Evolutionary conservation across 805 yeast species (phyloP).

Genomic region (Candida caryicola): DNA sequence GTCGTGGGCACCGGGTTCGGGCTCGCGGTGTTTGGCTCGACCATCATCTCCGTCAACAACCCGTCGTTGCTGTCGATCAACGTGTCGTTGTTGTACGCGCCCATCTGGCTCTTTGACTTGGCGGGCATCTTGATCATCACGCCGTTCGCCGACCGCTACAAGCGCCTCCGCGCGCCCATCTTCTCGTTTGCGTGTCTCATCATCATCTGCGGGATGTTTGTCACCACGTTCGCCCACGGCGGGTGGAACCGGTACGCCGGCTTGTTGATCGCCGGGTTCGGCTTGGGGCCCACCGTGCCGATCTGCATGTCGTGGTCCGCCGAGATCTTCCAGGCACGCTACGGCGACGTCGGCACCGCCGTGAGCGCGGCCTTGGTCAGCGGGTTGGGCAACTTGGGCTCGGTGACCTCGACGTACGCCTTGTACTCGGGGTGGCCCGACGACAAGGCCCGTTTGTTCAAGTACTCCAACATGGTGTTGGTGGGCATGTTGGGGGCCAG

Average conservation of each 20-base stretch:
- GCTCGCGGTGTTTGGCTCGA: slow-evolving; percentile 78
- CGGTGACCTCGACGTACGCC: slow-evolving; percentile 83
- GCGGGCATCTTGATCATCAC: slow-evolving; percentile 72
- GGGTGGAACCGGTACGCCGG: slow-evolving; percentile 82
- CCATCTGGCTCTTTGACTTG: slow-evolving; percentile 85
- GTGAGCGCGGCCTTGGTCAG: slow-evolving; percentile 79
- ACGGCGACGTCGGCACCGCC: slow-evolving; percentile 85
- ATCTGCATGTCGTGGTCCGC: slow-evolving; percentile 82
- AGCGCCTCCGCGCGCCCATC: slow-evolving; percentile 55
- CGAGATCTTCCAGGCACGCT: slow-evolving; percentile 64
- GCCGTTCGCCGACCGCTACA: slow-evolving; percentile 74
- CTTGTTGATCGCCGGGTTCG: slow-evolving; percentile 76
- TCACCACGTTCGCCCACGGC: slow-evolving; percentile 70
- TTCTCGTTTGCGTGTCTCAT: slow-evolving; percentile 62
- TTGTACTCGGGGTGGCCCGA: slow-evolving; percentile 85
- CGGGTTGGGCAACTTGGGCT: slow-evolving; percentile 84
- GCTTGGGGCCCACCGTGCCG: slow-evolving; percentile 89
- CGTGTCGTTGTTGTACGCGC: slow-evolving; percentile 77
- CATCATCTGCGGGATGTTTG: slow-evolving; percentile 71
- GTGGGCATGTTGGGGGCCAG: slow-evolving; percentile 74
- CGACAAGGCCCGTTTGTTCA: slow-evolving; percentile 58
- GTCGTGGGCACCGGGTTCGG: slow-evolving; percentile 92
- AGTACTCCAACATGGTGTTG: slow-evolving; percentile 79
- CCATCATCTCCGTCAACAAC: slow-evolving; percentile 64
- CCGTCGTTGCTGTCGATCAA: slow-evolving; percentile 62